Conservation (phyloP, 2,329 filamentous ascomycete genomes). For the Diaporthe ampelina region DNA sequence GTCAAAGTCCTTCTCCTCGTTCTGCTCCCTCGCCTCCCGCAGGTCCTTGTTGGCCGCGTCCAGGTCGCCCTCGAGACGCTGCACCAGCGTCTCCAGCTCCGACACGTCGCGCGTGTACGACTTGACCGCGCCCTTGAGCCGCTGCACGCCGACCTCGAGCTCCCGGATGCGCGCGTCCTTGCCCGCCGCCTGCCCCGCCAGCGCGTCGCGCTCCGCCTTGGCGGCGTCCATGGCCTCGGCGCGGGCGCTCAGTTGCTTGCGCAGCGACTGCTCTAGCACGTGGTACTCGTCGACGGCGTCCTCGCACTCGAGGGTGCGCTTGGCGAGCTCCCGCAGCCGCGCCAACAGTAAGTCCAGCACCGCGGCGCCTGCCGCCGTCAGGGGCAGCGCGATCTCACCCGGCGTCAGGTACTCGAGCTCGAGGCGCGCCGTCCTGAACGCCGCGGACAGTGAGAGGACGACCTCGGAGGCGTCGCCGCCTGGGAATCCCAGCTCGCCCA, state of each 20-base stretch:
- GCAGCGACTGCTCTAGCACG: slow-evolving; percentile 66
- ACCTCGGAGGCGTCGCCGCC: slow-evolving; percentile 63
- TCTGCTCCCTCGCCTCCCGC: slow-evolving; percentile 41
- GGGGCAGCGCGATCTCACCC: slow-evolving; percentile 67
- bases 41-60: slow-evolving; percentile 48
- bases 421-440: slow-evolving; percentile 69
- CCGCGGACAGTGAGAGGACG: slow-evolving; percentile 60
- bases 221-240: slow-evolving; percentile 66
- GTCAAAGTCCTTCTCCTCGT: slow-evolving; percentile 54
- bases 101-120: slow-evolving; percentile 67
- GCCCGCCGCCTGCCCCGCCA: slow-evolving; percentile 48
- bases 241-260: slow-evolving; percentile 68
- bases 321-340: slow-evolving; percentile 63
- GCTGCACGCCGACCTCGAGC: slow-evolving; percentile 63
- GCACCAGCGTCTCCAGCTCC: slow-evolving; percentile 67
- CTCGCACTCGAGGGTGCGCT: slow-evolving; percentile 62
- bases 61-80: slow-evolving; percentile 60
- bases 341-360: slow-evolving; percentile 68
- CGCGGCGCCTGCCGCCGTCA: slow-evolving; percentile 66
- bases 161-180: slow-evolving; percentile 58
- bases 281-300: slow-evolving; percentile 73
- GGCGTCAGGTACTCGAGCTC: slow-evolving; percentile 74
- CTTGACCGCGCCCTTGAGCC: slow-evolving; percentile 65
- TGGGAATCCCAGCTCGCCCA: slow-evolving; percentile 65
- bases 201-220: slow-evolving; percentile 54